Percentiles rank a stretch among this genome's conserved stretches.
Evolutionary conservation across 1,139 yeast species (phyloP).

Genomic region (Candida tetrigidarum): DNA sequence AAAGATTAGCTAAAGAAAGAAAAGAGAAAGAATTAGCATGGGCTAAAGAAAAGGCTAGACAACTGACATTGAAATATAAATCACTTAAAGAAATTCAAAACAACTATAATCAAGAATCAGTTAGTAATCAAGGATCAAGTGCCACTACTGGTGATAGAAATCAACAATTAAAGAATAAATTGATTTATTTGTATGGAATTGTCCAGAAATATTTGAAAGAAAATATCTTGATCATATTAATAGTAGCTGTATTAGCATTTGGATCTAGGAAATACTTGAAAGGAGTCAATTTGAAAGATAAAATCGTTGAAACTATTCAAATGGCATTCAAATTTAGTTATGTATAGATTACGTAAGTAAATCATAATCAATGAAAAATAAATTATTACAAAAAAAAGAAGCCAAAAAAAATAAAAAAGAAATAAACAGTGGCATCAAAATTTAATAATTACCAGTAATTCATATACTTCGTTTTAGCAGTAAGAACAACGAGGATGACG

Average conservation of each 20-base stretch:
- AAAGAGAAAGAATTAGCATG: constrained; percentile 21
- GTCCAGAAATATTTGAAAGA: constrained; percentile 28
- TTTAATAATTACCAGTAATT: constrained; percentile 1
- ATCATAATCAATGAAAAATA: not conserved
- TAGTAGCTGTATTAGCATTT: constrained; percentile 27
- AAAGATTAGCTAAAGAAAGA: constrained; percentile 25
- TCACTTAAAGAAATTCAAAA: constrained; percentile 34
- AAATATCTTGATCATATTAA: constrained; percentile 34
- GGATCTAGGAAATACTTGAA: constrained; percentile 25
- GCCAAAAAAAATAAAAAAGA: not conserved
- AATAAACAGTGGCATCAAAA: constrained; percentile 1
- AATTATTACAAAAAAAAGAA: not conserved
- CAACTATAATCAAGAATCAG: constrained; percentile 15
- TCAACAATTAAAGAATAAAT: constrained; percentile 16
- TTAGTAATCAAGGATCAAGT: not conserved
- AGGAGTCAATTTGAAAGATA: constrained; percentile 33
- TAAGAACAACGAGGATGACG: constrained; percentile 2
- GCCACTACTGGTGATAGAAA: constrained; percentile 15
- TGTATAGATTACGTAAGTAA: constrained; percentile 21
- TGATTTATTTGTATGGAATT: constrained; percentile 22
- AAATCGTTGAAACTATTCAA: constrained; percentile 38
- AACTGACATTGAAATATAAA: constrained; percentile 36
- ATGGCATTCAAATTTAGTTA: constrained; percentile 53
- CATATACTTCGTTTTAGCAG: not conserved
- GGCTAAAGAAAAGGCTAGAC: constrained; percentile 24